Evolutionary conservation across 768 basidiomycete species (phyloP).

Genomic region (Pleurotus eryngii): DNA sequence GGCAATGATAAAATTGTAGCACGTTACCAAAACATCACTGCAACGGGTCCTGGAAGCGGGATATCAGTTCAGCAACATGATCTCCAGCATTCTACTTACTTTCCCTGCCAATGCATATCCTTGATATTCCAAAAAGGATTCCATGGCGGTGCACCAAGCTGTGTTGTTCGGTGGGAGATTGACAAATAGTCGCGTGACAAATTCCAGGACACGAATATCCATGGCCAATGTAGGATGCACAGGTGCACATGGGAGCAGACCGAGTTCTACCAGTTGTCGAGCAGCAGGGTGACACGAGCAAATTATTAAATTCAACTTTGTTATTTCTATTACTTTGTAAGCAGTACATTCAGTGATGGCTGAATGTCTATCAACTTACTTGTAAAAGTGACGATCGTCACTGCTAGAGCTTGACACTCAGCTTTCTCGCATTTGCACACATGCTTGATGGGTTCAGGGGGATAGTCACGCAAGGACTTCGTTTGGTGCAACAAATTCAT

Average conservation of each 20-base stretch:
- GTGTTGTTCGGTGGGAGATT: constrained; percentile 22
- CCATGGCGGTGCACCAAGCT: constrained; percentile 23
- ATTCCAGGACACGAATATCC: constrained; percentile 25
- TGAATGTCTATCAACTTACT: background rate
- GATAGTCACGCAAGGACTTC: background rate
- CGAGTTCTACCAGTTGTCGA: constrained; percentile 20
- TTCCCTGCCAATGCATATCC: constrained; percentile 19
- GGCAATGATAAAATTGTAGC: constrained; percentile 21
- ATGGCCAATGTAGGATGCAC: constrained; percentile 27
- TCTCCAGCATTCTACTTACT: background rate
- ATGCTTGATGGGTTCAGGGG: background rate
- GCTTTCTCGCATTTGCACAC: background rate
- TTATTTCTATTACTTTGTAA: too few relatives aligned
- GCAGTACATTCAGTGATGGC: background rate
- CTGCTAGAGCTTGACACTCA: background rate
- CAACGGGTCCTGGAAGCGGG: constrained; percentile 17
- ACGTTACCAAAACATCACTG: constrained; percentile 20
- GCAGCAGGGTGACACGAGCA: constrained; percentile 15
- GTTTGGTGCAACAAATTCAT: background rate
- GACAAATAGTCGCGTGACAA: constrained; percentile 23
- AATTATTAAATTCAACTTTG: background rate
- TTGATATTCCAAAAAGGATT: constrained; percentile 16
- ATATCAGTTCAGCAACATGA: background rate
- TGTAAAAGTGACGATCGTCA: constrained; percentile 3
- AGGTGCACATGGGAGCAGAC: constrained; percentile 26